Conservation (phyloP, 2,329 filamentous ascomycete genomes). For the Albophoma yamanashiensis region DNA sequence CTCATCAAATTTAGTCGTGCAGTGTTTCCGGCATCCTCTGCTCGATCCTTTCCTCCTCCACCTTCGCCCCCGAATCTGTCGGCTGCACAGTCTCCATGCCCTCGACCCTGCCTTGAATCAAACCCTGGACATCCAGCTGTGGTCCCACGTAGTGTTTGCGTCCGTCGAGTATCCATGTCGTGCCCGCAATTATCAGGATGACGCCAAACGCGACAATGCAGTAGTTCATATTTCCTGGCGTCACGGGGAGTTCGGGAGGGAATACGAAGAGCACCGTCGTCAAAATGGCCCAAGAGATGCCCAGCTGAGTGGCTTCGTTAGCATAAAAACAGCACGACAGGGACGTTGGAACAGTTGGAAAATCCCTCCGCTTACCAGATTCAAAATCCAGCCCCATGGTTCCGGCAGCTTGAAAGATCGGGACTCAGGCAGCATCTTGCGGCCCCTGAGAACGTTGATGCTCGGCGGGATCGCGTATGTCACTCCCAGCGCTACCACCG, state of each 20-base stretch:
- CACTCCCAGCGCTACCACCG: constrained; percentile 62
- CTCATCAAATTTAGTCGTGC: background rate
- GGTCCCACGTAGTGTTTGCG: constrained; percentile 34
- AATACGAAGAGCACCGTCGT: constrained; percentile 69
- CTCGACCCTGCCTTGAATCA: constrained; percentile 3
- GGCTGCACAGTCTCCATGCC: constrained; percentile 1
- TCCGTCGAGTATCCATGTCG: constrained; percentile 37
- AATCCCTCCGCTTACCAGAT: constrained; percentile 9
- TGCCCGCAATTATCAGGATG: constrained; percentile 30
- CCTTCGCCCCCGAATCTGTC: background rate
- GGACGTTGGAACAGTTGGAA: no score
- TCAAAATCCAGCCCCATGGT: constrained; percentile 24
- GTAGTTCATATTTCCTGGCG: constrained; percentile 57
- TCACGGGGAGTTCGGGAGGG: constrained; percentile 55
- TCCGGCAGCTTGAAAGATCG: constrained; percentile 24
- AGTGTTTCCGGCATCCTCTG: background rate
- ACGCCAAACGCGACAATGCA: constrained; percentile 36
- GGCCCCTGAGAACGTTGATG: constrained; percentile 57
- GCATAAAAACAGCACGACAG: background rate
- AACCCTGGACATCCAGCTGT: constrained; percentile 9
- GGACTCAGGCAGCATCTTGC: constrained; percentile 50
- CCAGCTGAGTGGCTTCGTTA: constrained; percentile 18
- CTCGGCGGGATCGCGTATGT: constrained; percentile 66
- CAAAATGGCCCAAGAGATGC: constrained; percentile 55
- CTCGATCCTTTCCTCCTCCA: background rate